phyloP scores from a whole-genome alignment of 1,139 yeast species.

The Blastobotrys arbuscula region DNA sequence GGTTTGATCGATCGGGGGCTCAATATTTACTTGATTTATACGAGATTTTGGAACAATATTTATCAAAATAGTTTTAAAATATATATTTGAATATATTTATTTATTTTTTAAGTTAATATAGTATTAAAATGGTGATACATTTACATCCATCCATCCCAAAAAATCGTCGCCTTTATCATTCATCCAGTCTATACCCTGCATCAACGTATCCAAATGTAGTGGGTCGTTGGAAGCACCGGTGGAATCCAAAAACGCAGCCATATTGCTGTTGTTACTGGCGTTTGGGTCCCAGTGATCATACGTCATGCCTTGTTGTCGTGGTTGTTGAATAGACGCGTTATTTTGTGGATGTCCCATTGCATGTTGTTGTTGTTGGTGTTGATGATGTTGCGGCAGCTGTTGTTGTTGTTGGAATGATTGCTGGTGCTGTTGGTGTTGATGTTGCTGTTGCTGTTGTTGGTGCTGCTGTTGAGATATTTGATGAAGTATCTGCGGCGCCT shows the following conservation, averaged over 20 bases:
- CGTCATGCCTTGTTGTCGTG: not conserved
- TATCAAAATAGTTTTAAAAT: not conserved
- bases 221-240: constrained; percentile 32
- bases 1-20: constrained; percentile 13
- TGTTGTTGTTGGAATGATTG: too few relatives aligned
- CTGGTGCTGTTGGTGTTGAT: not conserved
- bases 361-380: constrained; percentile 11
- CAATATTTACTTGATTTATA: constrained; percentile 10
- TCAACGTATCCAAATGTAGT: constrained; percentile 41
- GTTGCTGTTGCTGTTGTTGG: not conserved
- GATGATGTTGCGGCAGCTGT: constrained; percentile 1
- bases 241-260: constrained; percentile 25
- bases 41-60: constrained; percentile 7
- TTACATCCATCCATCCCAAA: constrained; percentile 89
- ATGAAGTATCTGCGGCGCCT: not conserved
- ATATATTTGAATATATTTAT: not conserved
- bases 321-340: too few relatives aligned
- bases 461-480: not conserved
- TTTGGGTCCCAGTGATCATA: not conserved
- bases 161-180: constrained; percentile 77
- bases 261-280: not conserved
- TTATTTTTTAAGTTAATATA: not conserved
- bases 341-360: too few relatives aligned
- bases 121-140: constrained; percentile 21
- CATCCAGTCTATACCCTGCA: constrained; percentile 81